These are phyloP conservation scores for Ganoderma lingzhi DNA, from an alignment of 1,284 basidiomycete genomes.

Conservation along the genomic window DNA sequence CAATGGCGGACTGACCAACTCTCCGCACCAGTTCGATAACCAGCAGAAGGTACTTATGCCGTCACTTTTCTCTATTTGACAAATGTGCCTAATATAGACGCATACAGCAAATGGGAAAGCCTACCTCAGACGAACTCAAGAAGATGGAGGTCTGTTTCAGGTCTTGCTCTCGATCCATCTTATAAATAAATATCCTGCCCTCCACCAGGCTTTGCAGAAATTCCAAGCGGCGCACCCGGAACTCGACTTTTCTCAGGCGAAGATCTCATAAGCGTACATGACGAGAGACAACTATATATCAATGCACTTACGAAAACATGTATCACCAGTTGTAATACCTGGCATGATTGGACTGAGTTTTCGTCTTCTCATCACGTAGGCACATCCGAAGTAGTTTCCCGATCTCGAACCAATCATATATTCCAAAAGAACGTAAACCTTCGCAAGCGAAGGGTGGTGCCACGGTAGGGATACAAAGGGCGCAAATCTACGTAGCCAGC, in stretches of 20 bases:
- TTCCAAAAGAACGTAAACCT: conserved; percentile 33
- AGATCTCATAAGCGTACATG: conserved; percentile 64
- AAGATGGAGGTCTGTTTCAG: conserved; percentile 77
- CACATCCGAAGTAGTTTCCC: conserved; percentile 17
- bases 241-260: conserved; percentile 94
- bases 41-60: conserved; percentile 87
- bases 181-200: background rate
- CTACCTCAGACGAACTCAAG: conserved; percentile 90
- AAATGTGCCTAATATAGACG: conserved; percentile 14
- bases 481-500: conserved; percentile 29
- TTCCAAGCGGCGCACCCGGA: conserved; percentile 93
- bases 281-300: background rate
- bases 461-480: conserved; percentile 26
- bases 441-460: conserved; percentile 30
- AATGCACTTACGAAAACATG: background rate
- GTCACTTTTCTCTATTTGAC: conserved; percentile 8
- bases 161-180: background rate
- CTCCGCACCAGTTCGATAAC: conserved; percentile 78
- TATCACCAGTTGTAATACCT: background rate
- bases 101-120: conserved; percentile 91
- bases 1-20: conserved; percentile 9
- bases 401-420: conserved; percentile 36
- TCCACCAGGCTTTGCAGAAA: conserved; percentile 78
- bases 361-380: background rate
- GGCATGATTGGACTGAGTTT: background rate